Percentiles rank a stretch among this genome's conserved stretches.
Evolutionary conservation across 495 filamentous ascomycete species (phyloP).

Genomic region (Thozetella sp.): DNA sequence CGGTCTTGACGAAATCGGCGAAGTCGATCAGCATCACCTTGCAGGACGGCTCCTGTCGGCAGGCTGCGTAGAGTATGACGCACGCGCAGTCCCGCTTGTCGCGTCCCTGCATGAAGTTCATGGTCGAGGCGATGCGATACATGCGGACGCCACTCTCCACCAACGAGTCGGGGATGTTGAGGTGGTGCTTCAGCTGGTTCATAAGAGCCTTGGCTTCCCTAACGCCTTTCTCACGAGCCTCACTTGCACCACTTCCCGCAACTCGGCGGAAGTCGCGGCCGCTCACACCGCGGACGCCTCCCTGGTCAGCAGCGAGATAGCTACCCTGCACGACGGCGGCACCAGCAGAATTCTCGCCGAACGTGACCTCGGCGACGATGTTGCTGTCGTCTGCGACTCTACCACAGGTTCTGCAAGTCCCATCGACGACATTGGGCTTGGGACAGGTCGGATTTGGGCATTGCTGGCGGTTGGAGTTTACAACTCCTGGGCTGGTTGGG

Average conservation of each 20-base stretch:
- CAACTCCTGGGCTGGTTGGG: neutral
- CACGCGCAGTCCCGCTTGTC: constrained; percentile 81
- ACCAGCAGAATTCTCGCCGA: constrained; percentile 80
- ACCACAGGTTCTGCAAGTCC: constrained; percentile 82
- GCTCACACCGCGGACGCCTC: constrained; percentile 44
- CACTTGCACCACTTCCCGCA: constrained; percentile 37
- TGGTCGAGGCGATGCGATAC: constrained; percentile 75
- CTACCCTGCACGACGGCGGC: constrained; percentile 91
- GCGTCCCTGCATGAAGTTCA: constrained; percentile 89
- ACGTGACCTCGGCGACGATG: constrained; percentile 88
- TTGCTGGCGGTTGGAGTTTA: constrained; percentile 14
- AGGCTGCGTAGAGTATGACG: constrained; percentile 85
- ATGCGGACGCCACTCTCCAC: constrained; percentile 65
- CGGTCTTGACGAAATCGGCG: constrained; percentile 82
- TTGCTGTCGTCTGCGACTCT: constrained; percentile 77
- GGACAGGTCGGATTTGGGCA: constrained; percentile 38
- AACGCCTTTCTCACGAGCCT: constrained; percentile 70
- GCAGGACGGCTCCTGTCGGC: constrained; percentile 64
- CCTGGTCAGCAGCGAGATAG: constrained; percentile 81
- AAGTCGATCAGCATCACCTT: constrained; percentile 91
- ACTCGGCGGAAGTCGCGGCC: constrained; percentile 35
- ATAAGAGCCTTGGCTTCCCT: constrained; percentile 55
- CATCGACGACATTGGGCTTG: constrained; percentile 44
- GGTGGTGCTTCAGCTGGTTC: constrained; percentile 42
- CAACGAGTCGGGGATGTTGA: constrained; percentile 59